Percentiles rank a stretch among this genome's conserved stretches.
Conservation (phyloP, 306 rosid species). For the Heteromeles arbutifolia region DNA sequence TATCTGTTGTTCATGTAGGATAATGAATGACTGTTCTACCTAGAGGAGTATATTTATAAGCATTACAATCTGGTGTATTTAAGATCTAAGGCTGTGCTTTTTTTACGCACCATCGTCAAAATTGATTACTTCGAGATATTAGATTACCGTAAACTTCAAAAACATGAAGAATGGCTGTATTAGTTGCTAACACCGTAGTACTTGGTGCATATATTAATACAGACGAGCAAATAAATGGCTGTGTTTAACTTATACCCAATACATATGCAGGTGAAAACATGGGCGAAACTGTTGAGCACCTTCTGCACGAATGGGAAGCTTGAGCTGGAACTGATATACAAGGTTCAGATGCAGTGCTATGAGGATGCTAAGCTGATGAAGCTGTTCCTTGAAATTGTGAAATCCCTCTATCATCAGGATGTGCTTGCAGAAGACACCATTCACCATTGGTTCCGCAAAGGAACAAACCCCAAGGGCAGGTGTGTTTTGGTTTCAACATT, state of each 20-base stretch:
- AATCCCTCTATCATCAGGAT: slow-evolving; percentile 93
- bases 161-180: neutral
- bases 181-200: neutral
- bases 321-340: slow-evolving; percentile 95
- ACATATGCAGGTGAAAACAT: slow-evolving; percentile 67
- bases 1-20: neutral
- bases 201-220: neutral
- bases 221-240: neutral
- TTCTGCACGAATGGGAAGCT: slow-evolving; percentile 94
- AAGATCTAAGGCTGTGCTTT: neutral
- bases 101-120: neutral
- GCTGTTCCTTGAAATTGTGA: slow-evolving; percentile 79
- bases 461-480: slow-evolving; percentile 97
- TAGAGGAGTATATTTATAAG: neutral
- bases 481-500: neutral
- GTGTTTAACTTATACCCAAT: neutral
- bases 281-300: slow-evolving; percentile 82
- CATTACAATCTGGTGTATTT: neutral
- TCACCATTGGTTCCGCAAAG: slow-evolving; percentile 89
- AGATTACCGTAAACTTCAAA: neutral
- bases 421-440: slow-evolving; percentile 97
- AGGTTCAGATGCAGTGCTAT: slow-evolving; percentile 99
- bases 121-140: neutral
- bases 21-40: neutral
- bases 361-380: slow-evolving; percentile 99